Evolutionary conservation across 129 eudicot genomes (phyloP).

Genomic region (Scalesia atractyloides): DNA sequence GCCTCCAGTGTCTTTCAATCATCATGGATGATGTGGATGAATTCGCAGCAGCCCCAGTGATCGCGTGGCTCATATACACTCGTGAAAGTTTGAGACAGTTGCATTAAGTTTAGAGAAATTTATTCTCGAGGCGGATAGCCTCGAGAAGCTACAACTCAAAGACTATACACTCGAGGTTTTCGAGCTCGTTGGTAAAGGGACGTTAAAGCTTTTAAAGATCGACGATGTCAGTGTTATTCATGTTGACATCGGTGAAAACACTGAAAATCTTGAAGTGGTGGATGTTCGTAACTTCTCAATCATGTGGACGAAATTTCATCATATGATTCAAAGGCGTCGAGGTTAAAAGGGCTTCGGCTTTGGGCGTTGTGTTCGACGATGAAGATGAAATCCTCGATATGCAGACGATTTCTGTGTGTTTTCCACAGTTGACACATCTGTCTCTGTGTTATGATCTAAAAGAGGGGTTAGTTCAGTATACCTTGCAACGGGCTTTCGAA

Average conservation of each 20-base stretch:
- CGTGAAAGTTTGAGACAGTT: conserved; percentile 67
- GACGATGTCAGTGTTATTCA: conserved; percentile 96
- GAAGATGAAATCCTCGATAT: conserved; percentile 82
- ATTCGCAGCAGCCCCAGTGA: conserved; percentile 87
- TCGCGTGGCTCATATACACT: conserved; percentile 94
- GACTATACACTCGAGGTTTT: conserved; percentile 84
- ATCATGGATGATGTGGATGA: conserved; percentile 91
- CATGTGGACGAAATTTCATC: conserved; percentile 83
- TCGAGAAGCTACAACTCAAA: conserved; percentile 78
- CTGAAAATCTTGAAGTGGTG: conserved; percentile 87
- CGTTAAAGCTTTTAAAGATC: conserved; percentile 64
- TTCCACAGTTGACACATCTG: conserved; percentile 61
- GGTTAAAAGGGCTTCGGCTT: conserved; percentile 63
- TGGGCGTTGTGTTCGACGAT: conserved; percentile 86
- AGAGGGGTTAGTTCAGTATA: conserved; percentile 61
- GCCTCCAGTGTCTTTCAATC: conserved; percentile 70
- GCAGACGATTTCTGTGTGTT: conserved; percentile 65
- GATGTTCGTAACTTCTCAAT: conserved; percentile 93
- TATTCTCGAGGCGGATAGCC: conserved; percentile 69
- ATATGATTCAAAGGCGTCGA: conserved; percentile 57
- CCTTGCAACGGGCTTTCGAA: conserved; percentile 53
- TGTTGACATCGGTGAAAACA: conserved; percentile 80
- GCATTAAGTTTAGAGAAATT: conserved; percentile 77
- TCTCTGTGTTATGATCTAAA: conserved; percentile 69
- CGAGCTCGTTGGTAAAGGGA: conserved; percentile 80